Evolutionary conservation across 495 filamentous ascomycete genomes (phyloP).

Genomic region (Tetracladium setigerum): DNA sequence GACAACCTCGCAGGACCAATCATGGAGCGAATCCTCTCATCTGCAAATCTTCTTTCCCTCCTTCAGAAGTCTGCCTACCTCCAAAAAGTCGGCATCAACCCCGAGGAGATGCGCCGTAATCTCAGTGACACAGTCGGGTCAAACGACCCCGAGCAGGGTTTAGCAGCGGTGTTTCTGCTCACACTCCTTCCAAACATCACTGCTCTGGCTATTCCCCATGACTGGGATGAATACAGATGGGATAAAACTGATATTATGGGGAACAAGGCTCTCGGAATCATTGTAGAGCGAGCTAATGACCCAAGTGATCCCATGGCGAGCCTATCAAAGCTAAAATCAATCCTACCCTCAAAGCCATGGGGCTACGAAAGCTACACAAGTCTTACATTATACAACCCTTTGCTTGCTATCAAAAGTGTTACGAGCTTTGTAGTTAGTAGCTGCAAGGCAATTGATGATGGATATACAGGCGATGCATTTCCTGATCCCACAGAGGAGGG

Average conservation of each 20-base stretch:
- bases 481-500: background rate
- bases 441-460: background rate
- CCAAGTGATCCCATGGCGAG: background rate
- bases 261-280: background rate
- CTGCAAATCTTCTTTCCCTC: background rate
- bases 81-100: background rate
- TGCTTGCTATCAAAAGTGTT: background rate
- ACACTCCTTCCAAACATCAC: slow-evolving; percentile 1
- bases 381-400: background rate
- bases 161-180: background rate
- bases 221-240: background rate
- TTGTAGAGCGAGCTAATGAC: background rate
- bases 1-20: background rate
- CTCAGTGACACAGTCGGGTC: background rate
- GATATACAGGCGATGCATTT: background rate
- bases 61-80: background rate
- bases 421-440: background rate
- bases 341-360: background rate
- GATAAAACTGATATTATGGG: background rate
- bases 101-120: background rate
- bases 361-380: background rate
- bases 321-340: slow-evolving; percentile 1
- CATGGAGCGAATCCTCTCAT: background rate
- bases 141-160: background rate
- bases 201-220: background rate